Evolutionary conservation across 176 grass and related monocot genomes (phyloP).

Genomic region (Oryza australiensis): DNA sequence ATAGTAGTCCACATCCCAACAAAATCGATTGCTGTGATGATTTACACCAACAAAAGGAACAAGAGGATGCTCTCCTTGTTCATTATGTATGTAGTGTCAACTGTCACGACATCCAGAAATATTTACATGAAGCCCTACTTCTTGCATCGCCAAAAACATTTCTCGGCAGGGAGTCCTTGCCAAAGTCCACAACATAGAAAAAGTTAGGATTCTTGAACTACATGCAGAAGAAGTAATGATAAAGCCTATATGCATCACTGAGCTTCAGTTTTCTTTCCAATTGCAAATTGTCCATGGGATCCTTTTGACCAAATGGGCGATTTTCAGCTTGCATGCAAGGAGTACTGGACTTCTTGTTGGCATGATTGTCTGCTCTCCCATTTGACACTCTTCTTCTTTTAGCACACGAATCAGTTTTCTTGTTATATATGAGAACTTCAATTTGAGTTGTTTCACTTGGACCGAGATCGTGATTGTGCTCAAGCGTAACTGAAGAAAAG

Average conservation of each 20-base stretch:
- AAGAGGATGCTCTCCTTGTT: neutral
- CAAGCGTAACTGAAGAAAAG: conserved; percentile 1
- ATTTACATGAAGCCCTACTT: too few species aligned
- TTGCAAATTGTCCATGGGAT: neutral
- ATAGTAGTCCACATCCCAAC: conserved; percentile 30
- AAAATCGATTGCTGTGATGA: conserved; percentile 20
- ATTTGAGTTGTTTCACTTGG: neutral
- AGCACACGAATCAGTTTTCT: neutral
- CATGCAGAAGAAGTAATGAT: neutral
- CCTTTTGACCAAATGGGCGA: neutral
- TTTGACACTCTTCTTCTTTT: conserved; percentile 1
- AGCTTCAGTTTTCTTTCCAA: conserved; percentile 1
- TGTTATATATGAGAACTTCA: neutral
- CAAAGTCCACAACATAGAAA: too few species aligned
- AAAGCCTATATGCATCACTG: neutral
- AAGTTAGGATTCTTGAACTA: too few species aligned
- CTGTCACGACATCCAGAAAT: neutral
- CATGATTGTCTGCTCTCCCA: neutral
- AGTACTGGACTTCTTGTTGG: neutral
- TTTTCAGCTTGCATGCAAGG: neutral
- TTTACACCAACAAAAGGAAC: conserved; percentile 13
- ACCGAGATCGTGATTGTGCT: conserved; percentile 19
- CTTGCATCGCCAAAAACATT: too few species aligned
- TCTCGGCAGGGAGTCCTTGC: too few species aligned
- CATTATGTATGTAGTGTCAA: neutral